These are phyloP conservation scores for Claviceps sp. DNA, from an alignment of 2,329 filamentous ascomycete genomes.

Conservation along the genomic window DNA sequence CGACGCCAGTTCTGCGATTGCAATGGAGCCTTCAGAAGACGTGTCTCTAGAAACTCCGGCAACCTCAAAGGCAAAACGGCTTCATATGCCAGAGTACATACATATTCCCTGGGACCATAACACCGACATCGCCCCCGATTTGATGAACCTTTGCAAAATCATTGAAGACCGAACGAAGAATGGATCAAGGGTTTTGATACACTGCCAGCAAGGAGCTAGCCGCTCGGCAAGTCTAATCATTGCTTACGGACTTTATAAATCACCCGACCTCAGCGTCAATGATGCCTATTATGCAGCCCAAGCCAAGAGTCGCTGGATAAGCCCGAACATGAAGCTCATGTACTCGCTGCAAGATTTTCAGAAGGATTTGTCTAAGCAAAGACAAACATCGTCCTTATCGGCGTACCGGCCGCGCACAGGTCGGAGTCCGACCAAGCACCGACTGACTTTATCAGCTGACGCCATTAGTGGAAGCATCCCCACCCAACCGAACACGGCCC, in stretches of 20 bases:
- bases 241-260: slow-evolving; percentile 70
- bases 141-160: slow-evolving; percentile 60
- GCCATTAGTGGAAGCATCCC: slow-evolving; percentile 33
- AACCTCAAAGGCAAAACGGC: slow-evolving; percentile 35
- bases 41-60: slow-evolving; percentile 34
- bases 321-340: slow-evolving; percentile 83
- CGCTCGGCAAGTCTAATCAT: slow-evolving; percentile 78
- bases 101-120: slow-evolving; percentile 85
- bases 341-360: slow-evolving; percentile 79
- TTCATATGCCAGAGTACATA: slow-evolving; percentile 62
- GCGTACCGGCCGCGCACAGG: slow-evolving; percentile 36
- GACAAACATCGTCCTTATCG: slow-evolving; percentile 27
- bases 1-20: slow-evolving; percentile 44
- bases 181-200: slow-evolving; percentile 67
- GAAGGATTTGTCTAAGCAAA: slow-evolving; percentile 44
- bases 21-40: slow-evolving; percentile 36
- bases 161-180: slow-evolving; percentile 61
- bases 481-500: slow-evolving; percentile 47
- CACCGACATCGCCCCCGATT: slow-evolving; percentile 67
- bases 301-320: slow-evolving; percentile 73
- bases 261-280: slow-evolving; percentile 63
- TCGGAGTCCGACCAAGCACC: slow-evolving; percentile 46
- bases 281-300: slow-evolving; percentile 75
- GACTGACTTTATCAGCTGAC: slow-evolving; percentile 46
- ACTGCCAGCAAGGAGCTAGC: slow-evolving; percentile 78